Conservation (phyloP, 139 green algal genomes). For the Bryopsis sp. region DNA sequence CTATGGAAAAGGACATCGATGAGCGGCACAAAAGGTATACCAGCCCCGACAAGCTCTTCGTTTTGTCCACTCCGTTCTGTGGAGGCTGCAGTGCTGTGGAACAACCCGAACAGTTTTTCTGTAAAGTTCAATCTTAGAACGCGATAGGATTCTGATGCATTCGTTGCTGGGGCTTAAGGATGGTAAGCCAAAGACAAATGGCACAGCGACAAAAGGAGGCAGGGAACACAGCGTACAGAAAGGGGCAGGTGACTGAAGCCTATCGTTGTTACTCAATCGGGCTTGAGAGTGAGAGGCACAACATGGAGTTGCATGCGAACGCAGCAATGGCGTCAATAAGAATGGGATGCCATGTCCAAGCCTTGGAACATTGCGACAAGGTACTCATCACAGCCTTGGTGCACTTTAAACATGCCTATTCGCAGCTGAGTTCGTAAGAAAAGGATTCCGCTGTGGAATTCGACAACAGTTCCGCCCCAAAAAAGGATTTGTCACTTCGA, state of each 20-base stretch:
- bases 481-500: not conserved
- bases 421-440: not conserved
- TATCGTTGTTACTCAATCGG: constrained; percentile 62
- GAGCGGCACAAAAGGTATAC: constrained; percentile 50
- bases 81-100: no score
- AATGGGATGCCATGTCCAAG: constrained; percentile 58
- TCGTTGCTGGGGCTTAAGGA: no score
- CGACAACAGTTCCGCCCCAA: not conserved
- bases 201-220: constrained; percentile 48
- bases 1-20: constrained; percentile 74
- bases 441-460: not conserved
- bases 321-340: constrained; percentile 63
- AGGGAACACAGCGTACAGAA: constrained; percentile 52
- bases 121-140: no score
- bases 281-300: constrained; percentile 50
- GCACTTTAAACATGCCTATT: not conserved
- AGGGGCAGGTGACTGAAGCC: constrained; percentile 40
- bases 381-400: constrained; percentile 21
- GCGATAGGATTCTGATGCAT: no score
- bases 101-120: no score
- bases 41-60: not conserved
- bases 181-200: constrained; percentile 56
- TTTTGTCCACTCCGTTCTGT: not conserved
- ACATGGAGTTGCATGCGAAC: constrained; percentile 66
- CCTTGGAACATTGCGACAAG: constrained; percentile 73